Evolutionary conservation across 2,329 filamentous ascomycete species (phyloP).

Genomic region (Fusarium sp.): DNA sequence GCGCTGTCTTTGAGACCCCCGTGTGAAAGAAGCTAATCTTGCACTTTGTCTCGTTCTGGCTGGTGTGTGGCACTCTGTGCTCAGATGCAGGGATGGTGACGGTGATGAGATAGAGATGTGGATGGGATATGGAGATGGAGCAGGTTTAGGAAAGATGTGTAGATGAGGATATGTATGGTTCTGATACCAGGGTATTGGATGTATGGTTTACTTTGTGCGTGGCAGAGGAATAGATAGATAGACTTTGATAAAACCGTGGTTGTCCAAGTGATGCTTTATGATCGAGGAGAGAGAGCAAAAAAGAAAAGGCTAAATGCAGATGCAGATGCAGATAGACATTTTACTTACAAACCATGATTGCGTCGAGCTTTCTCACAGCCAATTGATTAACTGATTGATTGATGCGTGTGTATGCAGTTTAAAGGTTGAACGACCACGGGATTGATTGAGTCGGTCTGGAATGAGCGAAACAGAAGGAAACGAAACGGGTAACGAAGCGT

Average conservation of each 20-base stretch:
- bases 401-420: constrained; percentile 1
- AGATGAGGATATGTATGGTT: neutral
- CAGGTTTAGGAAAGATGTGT: neutral
- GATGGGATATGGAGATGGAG: constrained; percentile 8
- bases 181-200: neutral
- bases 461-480: constrained; percentile 1
- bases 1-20: constrained; percentile 5
- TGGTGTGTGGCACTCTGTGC: constrained; percentile 21
- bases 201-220: neutral
- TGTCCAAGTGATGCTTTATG: neutral
- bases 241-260: neutral
- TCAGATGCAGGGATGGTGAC: constrained; percentile 24
- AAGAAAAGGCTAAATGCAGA: constrained; percentile 9
- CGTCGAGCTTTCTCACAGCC: neutral
- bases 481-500: constrained; percentile 3
- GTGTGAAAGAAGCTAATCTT: constrained; percentile 30
- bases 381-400: neutral
- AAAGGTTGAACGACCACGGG: neutral
- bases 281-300: neutral
- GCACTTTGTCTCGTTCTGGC: constrained; percentile 34
- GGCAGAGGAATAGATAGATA: neutral
- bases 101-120: neutral
- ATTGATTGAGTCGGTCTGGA: neutral
- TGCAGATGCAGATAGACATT: neutral
- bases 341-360: constrained; percentile 36